phyloP scores from a whole-genome alignment of 495 filamentous ascomycete species.

The Hypoxylon lenormandii region DNA sequence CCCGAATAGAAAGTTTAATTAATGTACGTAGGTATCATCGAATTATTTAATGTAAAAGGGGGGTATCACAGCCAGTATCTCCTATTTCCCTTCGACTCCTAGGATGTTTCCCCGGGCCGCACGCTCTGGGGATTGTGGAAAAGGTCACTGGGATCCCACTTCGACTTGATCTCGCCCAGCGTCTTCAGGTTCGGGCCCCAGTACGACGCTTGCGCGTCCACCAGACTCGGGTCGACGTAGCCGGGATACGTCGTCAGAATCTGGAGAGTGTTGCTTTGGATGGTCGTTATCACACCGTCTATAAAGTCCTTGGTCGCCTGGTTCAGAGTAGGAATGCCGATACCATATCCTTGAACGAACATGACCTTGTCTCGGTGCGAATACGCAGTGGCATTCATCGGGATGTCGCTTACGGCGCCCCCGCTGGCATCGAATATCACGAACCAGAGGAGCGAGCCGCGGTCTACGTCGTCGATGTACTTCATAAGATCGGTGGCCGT shows the following conservation, averaged over 20 bases:
- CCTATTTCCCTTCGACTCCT: slow-evolving; percentile 38
- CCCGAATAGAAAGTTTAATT: slow-evolving; percentile 5
- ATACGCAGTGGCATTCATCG: slow-evolving; percentile 66
- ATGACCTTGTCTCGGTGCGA: slow-evolving; percentile 69
- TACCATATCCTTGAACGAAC: slow-evolving; percentile 69
- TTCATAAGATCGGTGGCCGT: slow-evolving; percentile 61
- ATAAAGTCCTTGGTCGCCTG: slow-evolving; percentile 61
- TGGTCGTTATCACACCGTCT: slow-evolving; percentile 59
- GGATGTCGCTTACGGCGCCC: slow-evolving; percentile 63
- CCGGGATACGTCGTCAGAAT: slow-evolving; percentile 72
- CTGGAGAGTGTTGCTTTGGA: slow-evolving; percentile 49
- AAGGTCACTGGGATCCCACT: slow-evolving; percentile 65
- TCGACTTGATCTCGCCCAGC: slow-evolving; percentile 65
- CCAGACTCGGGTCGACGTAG: slow-evolving; percentile 74
- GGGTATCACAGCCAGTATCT: slow-evolving; percentile 40
- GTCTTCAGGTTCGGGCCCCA: slow-evolving; percentile 66
- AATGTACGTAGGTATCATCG: slow-evolving; percentile 26
- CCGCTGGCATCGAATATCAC: slow-evolving; percentile 69
- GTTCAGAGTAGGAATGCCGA: slow-evolving; percentile 61
- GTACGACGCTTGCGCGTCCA: slow-evolving; percentile 64
- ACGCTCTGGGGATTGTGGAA: slow-evolving; percentile 77
- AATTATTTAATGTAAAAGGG: slow-evolving; percentile 32
- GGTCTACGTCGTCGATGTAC: slow-evolving; percentile 63
- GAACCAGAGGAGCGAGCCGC: slow-evolving; percentile 66
- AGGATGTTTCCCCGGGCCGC: slow-evolving; percentile 49